These are phyloP conservation scores for Hypholoma fasciculare DNA, from an alignment of 768 basidiomycete species.

Conservation along the genomic window DNA sequence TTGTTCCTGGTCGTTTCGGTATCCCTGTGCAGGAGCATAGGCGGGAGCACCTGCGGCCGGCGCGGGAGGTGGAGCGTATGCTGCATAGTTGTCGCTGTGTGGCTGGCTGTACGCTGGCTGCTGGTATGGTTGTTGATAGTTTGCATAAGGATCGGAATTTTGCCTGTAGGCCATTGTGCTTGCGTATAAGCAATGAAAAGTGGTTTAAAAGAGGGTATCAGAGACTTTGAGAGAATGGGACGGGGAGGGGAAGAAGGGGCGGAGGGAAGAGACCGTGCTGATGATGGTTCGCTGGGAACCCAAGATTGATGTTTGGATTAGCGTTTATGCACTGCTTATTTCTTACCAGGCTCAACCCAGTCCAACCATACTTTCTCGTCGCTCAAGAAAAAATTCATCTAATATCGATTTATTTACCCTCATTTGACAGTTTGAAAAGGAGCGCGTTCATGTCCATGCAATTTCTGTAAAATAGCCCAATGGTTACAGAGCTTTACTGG, in stretches of 20 bases:
- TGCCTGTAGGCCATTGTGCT: constrained; percentile 54
- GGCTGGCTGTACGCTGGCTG: constrained; percentile 15
- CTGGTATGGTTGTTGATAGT: constrained; percentile 28
- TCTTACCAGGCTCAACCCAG: neutral
- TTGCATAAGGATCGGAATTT: constrained; percentile 49
- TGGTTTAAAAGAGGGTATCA: constrained; percentile 11
- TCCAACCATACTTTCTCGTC: neutral
- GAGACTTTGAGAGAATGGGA: constrained; percentile 13
- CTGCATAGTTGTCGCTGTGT: constrained; percentile 16
- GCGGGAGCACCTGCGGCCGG: constrained; percentile 29
- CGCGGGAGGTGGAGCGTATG: constrained; percentile 15
- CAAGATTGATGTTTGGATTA: constrained; percentile 20
- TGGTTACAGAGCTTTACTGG: too few species aligned
- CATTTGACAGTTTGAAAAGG: too few species aligned
- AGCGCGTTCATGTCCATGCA: too few species aligned
- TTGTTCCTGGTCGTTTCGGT: constrained; percentile 48
- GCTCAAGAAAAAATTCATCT: too few species aligned
- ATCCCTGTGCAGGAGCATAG: constrained; percentile 26
- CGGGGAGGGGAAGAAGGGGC: neutral
- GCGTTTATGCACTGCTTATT: constrained; percentile 10
- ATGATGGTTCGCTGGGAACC: constrained; percentile 11
- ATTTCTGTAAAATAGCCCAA: too few species aligned
- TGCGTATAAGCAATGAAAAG: constrained; percentile 7
- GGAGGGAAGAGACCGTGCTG: constrained; percentile 21
- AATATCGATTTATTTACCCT: too few species aligned